Percentiles rank a stretch among this genome's conserved stretches.
Conservation (phyloP, 257 asterid genomes). For the Solanum chilense region DNA sequence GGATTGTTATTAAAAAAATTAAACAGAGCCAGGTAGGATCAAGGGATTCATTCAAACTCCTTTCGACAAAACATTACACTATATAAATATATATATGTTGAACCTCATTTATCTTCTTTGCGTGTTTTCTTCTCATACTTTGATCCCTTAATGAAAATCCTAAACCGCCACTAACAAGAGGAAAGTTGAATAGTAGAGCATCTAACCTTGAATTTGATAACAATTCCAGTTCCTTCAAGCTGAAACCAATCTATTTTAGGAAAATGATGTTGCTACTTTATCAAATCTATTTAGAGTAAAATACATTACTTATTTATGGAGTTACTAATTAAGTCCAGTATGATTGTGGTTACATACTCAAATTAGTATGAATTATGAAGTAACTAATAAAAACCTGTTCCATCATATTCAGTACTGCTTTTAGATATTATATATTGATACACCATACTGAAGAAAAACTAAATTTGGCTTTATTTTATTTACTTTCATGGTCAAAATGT, state of each 20-base stretch:
- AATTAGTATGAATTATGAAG: background rate
- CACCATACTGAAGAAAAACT: background rate
- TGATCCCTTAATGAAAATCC: no score
- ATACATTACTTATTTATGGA: background rate
- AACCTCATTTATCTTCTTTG: no score
- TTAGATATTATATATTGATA: background rate
- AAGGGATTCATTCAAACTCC: no score
- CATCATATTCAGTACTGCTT: background rate
- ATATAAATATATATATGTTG: no score
- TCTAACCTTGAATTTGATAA: background rate
- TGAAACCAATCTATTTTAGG: background rate
- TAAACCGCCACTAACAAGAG: background rate
- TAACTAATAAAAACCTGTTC: background rate
- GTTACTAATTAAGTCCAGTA: background rate
- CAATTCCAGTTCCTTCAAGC: background rate
- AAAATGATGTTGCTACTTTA: background rate
- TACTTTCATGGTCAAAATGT: background rate
- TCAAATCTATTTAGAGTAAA: background rate
- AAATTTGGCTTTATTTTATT: background rate
- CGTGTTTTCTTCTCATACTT: background rate
- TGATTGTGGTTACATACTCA: background rate
- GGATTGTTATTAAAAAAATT: background rate
- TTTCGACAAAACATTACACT: no score
- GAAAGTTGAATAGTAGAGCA: background rate
- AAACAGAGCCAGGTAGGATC: no score